These are phyloP conservation scores for Chaetoceros tenuissimus DNA, from an alignment of 108 stramenopile genomes.

Conservation along the genomic window DNA sequence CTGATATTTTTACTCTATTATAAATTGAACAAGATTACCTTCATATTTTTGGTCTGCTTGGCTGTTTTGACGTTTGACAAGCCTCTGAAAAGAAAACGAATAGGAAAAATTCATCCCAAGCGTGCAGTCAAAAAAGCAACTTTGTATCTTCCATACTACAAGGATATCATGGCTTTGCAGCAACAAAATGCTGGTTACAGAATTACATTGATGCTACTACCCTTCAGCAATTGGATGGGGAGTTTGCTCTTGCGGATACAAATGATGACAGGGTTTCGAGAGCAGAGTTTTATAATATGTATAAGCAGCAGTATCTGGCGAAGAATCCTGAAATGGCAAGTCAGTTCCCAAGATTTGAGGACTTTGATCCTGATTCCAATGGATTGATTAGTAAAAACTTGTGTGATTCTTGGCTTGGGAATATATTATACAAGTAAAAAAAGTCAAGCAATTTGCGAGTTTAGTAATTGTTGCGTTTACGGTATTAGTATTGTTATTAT, in stretches of 20 bases:
- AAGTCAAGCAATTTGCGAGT: too few species aligned
- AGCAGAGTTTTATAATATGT: slow-evolving; percentile 21
- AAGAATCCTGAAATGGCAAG: slow-evolving; percentile 15
- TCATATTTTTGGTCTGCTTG: too few species aligned
- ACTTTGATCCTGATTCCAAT: slow-evolving; percentile 26
- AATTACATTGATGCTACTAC: slow-evolving; percentile 8
- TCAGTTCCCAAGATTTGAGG: slow-evolving; percentile 18
- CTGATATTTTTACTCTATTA: too few species aligned
- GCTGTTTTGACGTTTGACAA: too few species aligned
- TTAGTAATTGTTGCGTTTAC: too few species aligned
- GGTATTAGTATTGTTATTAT: too few species aligned
- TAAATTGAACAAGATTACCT: too few species aligned
- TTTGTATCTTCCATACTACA: slow-evolving; percentile 9
- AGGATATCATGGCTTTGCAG: slow-evolving; percentile 14
- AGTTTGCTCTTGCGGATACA: slow-evolving; percentile 13
- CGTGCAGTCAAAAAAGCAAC: slow-evolving; percentile 17
- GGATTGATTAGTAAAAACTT: too few species aligned
- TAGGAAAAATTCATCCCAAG: slow-evolving; percentile 19
- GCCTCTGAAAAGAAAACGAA: too few species aligned
- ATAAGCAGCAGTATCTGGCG: slow-evolving; percentile 14
- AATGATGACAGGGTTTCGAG: slow-evolving; percentile 12
- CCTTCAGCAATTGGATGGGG: slow-evolving; percentile 11
- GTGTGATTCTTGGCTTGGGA: too few species aligned
- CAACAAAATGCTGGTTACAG: slow-evolving; percentile 15
- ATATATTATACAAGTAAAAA: too few species aligned